Conservation (phyloP, 176 grass and related monocot genomes). For the Tillandsia leiboldiana region DNA sequence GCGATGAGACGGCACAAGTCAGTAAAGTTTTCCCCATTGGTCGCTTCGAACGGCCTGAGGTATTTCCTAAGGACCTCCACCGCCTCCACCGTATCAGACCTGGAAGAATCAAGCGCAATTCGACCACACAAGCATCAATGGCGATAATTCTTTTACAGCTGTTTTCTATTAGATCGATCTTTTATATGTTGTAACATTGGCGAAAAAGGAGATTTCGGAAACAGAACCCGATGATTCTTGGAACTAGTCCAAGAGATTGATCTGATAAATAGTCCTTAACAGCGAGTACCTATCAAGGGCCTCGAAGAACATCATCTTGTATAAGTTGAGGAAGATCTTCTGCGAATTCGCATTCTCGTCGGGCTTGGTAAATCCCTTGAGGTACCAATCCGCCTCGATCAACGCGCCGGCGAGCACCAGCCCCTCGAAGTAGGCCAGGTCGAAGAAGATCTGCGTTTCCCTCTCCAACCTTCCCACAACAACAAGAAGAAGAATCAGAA, state of each 20-base stretch:
- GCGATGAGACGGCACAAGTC: slow-evolving; percentile 9
- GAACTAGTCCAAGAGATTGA: too few species aligned
- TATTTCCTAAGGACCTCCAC: slow-evolving; percentile 21
- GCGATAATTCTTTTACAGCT: too few species aligned
- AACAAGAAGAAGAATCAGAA: background rate
- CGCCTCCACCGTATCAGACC: slow-evolving; percentile 22
- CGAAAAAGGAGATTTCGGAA: too few species aligned
- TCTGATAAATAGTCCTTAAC: too few species aligned
- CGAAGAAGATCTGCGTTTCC: slow-evolving; percentile 24
- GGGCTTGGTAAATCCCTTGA: slow-evolving; percentile 24
- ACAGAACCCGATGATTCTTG: too few species aligned
- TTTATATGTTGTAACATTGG: too few species aligned
- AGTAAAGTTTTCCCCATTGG: slow-evolving; percentile 9
- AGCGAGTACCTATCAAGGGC: slow-evolving; percentile 10
- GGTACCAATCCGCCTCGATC: slow-evolving; percentile 20
- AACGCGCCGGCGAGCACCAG: slow-evolving; percentile 15
- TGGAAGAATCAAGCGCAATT: too few species aligned
- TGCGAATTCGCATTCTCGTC: slow-evolving; percentile 13
- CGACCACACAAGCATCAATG: too few species aligned
- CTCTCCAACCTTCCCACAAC: slow-evolving; percentile 19
- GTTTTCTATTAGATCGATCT: too few species aligned
- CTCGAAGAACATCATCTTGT: slow-evolving; percentile 25
- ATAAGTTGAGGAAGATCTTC: slow-evolving; percentile 22
- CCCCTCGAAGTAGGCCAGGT: slow-evolving; percentile 25
- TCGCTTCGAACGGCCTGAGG: slow-evolving; percentile 14